These are phyloP conservation scores for Fusarium gaditjirri DNA, from an alignment of 2,329 filamentous ascomycete genomes.

Conservation along the genomic window DNA sequence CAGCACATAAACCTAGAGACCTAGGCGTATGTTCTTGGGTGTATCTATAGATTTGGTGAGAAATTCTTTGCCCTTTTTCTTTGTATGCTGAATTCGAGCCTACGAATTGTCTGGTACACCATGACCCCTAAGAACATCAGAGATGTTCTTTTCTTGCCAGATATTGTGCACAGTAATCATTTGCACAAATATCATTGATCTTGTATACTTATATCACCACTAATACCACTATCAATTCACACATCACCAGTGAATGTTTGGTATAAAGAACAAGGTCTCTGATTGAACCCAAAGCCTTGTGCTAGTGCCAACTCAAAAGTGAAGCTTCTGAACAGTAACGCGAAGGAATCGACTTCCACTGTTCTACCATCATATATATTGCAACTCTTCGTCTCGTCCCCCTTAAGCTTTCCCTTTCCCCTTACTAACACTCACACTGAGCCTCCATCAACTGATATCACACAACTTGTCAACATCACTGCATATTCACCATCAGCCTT, in stretches of 20 bases:
- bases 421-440: background rate
- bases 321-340: background rate
- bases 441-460: background rate
- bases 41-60: background rate
- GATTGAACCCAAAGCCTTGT: background rate
- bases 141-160: background rate
- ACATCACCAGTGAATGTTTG: background rate
- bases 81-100: background rate
- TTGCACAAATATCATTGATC: background rate
- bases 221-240: background rate
- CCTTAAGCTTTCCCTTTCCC: rapidly evolving
- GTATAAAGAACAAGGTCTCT: background rate
- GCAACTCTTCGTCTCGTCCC: background rate
- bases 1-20: background rate
- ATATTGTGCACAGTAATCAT: background rate
- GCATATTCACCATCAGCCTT: background rate
- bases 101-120: background rate
- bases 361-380: background rate
- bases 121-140: background rate
- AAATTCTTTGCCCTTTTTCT: too few relatives aligned
- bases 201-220: background rate
- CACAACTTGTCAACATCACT: background rate
- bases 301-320: background rate
- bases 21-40: background rate
- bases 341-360: background rate